phyloP scores from a whole-genome alignment of 2,329 filamentous ascomycete genomes.

The Diaporthe sp. region DNA sequence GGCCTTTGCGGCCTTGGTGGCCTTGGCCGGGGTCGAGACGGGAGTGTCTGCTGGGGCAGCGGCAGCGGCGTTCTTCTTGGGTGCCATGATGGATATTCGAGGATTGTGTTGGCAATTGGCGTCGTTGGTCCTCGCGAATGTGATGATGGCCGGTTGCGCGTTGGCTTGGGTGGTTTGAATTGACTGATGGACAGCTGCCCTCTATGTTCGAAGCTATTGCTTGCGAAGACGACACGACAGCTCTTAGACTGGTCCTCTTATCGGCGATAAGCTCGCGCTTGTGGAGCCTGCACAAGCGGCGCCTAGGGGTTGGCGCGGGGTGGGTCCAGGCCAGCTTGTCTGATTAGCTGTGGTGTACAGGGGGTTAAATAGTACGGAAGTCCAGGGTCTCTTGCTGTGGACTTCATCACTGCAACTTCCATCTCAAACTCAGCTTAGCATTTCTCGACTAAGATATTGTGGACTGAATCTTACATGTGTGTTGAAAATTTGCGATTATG shows the following conservation, averaged over 20 bases:
- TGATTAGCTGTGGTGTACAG: conserved; percentile 28
- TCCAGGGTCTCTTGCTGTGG: not conserved
- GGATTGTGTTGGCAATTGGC: not conserved
- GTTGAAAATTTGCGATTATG: too few relatives aligned
- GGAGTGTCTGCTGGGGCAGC: not conserved
- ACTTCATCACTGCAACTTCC: not conserved
- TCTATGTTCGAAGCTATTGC: conserved; percentile 7
- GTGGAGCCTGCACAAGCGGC: not conserved
- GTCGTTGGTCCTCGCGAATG: not conserved
- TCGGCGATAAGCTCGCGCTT: too few relatives aligned
- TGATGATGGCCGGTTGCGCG: not conserved
- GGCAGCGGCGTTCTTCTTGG: conserved; percentile 36
- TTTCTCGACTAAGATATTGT: not conserved
- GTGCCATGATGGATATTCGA: conserved; percentile 28
- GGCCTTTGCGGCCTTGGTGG: conserved; percentile 29
- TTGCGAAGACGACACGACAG: conserved; percentile 38
- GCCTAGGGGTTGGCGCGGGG: conserved; percentile 2
- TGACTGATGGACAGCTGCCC: not conserved
- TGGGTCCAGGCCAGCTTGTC: conserved; percentile 25
- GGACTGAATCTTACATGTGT: too few relatives aligned
- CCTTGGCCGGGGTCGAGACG: not conserved
- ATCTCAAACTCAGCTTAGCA: not conserved
- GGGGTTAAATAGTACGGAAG: not conserved
- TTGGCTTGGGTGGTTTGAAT: not conserved
- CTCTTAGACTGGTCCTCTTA: conserved; percentile 1